These are phyloP conservation scores for Colletotrichum sp. DNA, from an alignment of 2,329 filamentous ascomycete genomes.

Conservation along the genomic window DNA sequence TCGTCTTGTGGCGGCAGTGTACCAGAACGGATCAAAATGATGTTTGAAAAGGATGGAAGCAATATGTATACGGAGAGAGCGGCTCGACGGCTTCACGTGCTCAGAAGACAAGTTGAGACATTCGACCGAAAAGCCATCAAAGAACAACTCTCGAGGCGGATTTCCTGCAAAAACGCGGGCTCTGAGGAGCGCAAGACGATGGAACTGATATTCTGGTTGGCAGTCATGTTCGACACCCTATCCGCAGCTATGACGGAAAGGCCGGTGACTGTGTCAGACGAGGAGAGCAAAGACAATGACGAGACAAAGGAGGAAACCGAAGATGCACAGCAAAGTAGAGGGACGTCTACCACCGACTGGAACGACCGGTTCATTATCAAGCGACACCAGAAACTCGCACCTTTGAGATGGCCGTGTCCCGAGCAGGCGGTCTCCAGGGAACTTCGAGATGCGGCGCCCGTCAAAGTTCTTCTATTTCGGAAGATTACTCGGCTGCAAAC, in stretches of 20 bases:
- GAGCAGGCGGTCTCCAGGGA: conserved; percentile 54
- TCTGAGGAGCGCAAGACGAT: conserved; percentile 46
- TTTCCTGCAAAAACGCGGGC: background rate
- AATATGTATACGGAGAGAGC: conserved; percentile 41
- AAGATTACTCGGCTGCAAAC: conserved; percentile 61
- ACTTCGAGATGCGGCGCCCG: conserved; percentile 57
- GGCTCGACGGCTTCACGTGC: conserved; percentile 40
- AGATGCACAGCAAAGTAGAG: conserved; percentile 18
- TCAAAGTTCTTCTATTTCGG: conserved; percentile 64
- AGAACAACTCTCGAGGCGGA: background rate
- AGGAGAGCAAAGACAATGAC: conserved; percentile 37
- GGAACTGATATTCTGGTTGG: conserved; percentile 61
- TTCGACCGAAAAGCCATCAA: background rate
- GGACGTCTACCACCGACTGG: conserved; percentile 25
- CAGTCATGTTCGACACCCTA: conserved; percentile 63
- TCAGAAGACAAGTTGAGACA: conserved; percentile 38
- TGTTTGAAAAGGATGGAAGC: conserved; percentile 29
- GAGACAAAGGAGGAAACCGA: background rate
- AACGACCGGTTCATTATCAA: conserved; percentile 40
- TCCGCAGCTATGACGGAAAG: conserved; percentile 55
- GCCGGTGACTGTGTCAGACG: conserved; percentile 40
- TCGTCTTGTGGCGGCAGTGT: background rate
- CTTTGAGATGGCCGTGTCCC: conserved; percentile 56
- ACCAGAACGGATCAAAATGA: conserved; percentile 6
- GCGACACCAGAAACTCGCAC: conserved; percentile 29